phyloP scores from a whole-genome alignment of 2,329 filamentous ascomycete genomes.

The Fusarium illudens region DNA sequence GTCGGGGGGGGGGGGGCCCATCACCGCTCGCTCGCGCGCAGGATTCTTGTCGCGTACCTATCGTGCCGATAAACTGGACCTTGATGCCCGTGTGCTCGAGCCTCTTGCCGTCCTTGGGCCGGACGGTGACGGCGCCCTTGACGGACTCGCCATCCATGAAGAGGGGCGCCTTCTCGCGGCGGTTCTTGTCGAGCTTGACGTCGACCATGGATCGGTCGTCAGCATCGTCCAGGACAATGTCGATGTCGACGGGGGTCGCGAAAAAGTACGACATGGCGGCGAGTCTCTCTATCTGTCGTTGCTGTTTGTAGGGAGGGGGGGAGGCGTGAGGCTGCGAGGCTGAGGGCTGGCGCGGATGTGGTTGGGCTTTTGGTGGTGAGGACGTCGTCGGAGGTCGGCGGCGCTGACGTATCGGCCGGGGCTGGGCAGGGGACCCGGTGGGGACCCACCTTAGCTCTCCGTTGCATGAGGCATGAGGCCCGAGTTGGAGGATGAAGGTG shows the following conservation, averaged over 20 bases:
- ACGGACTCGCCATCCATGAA: constrained; percentile 99
- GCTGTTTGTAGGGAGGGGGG: background rate
- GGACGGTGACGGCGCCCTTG: constrained; percentile 92
- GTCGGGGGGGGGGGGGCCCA: no score
- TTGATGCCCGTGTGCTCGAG: constrained; percentile 99
- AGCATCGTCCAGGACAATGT: constrained; percentile 94
- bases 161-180: constrained; percentile 93
- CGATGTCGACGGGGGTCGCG: constrained; percentile 97
- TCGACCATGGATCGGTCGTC: constrained; percentile 96
- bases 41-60: constrained; percentile 70
- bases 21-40: no score
- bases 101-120: constrained; percentile 97
- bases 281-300: background rate
- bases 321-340: constrained; percentile 29
- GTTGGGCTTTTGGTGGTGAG: constrained; percentile 33
- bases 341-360: constrained; percentile 32
- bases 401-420: constrained; percentile 48
- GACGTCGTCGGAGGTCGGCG: constrained; percentile 31
- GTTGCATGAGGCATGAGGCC: background rate
- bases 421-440: constrained; percentile 34
- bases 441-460: constrained; percentile 40
- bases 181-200: constrained; percentile 97
- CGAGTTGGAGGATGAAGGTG: background rate
- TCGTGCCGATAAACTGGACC: constrained; percentile 98
- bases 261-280: constrained; percentile 93